Percentiles rank a stretch among this genome's conserved stretches.
Evolutionary conservation across 2,329 filamentous ascomycete genomes (phyloP).

Genomic region (Paraphoma chrysanthemicola): DNA sequence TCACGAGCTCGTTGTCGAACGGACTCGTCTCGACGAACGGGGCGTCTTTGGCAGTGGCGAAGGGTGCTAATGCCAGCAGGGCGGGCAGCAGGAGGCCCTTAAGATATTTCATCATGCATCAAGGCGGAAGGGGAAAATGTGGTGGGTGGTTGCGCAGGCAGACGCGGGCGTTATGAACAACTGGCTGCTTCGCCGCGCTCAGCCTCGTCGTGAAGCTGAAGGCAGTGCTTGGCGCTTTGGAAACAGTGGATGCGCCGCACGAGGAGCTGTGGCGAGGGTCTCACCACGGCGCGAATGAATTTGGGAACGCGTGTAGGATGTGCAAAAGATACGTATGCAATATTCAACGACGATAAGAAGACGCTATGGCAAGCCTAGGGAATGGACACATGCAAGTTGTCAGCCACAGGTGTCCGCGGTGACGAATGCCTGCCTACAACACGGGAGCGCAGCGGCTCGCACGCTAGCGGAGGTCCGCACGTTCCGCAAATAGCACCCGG

Average conservation of each 20-base stretch:
- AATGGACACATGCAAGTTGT: not conserved
- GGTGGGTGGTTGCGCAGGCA: constrained; percentile 15
- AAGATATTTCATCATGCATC: constrained; percentile 49
- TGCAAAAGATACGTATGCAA: not conserved
- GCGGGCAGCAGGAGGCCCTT: constrained; percentile 55
- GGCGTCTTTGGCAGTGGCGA: constrained; percentile 58
- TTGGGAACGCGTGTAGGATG: not conserved
- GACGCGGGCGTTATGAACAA: constrained; percentile 37
- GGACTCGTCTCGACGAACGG: constrained; percentile 70
- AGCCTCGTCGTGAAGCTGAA: constrained; percentile 38
- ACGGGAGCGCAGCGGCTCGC: not conserved
- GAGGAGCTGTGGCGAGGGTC: constrained; percentile 15
- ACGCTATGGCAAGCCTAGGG: not conserved
- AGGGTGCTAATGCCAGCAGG: constrained; percentile 56
- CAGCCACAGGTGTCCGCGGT: not conserved
- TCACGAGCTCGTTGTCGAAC: constrained; percentile 71
- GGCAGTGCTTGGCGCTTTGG: constrained; percentile 41
- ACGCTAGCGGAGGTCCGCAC: not conserved
- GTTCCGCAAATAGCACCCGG: not conserved
- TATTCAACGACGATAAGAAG: not conserved
- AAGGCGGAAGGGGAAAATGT: constrained; percentile 25
- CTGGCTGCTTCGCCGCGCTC: constrained; percentile 42
- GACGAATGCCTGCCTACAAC: not conserved
- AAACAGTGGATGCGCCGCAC: constrained; percentile 39
- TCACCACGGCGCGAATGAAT: not conserved